Percentiles rank a stretch among this genome's conserved stretches.
These are phyloP conservation scores for Lavandula angustifolia DNA, from an alignment of 257 asterid species.

Conservation along the genomic window DNA sequence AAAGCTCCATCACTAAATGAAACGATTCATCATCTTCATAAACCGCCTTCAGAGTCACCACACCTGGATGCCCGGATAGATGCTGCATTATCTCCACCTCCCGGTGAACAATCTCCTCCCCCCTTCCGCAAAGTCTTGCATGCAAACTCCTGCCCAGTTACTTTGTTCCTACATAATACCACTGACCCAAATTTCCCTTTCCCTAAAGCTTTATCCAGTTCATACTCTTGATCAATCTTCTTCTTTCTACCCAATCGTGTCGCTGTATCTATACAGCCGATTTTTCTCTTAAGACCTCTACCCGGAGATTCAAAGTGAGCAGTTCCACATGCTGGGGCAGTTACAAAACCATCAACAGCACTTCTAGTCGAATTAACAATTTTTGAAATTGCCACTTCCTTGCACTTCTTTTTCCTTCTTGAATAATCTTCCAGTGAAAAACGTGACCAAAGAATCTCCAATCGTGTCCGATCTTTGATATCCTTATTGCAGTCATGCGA, in stretches of 20 bases:
- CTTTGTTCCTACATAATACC: constrained; percentile 59
- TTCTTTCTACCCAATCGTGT: constrained; percentile 82
- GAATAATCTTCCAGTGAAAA: constrained; percentile 70
- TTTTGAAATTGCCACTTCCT: constrained; percentile 51
- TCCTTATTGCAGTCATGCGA: constrained; percentile 34
- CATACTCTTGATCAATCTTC: constrained; percentile 78
- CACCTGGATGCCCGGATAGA: constrained; percentile 84
- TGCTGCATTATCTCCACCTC: constrained; percentile 98
- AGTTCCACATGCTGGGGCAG: constrained; percentile 79
- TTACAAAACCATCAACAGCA: constrained; percentile 62
- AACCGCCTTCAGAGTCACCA: constrained; percentile 77
- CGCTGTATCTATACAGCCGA: constrained; percentile 80
- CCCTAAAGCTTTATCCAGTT: constrained; percentile 57
- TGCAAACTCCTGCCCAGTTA: constrained; percentile 72
- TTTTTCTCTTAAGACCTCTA: constrained; percentile 87
- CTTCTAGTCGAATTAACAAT: constrained; percentile 42
- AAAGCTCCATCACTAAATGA: constrained; percentile 86
- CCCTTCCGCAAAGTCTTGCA: constrained; percentile 79
- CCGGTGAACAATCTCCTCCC: constrained; percentile 85
- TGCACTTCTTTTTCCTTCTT: constrained; percentile 74
- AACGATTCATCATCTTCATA: constrained; percentile 79
- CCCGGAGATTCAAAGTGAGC: constrained; percentile 48
- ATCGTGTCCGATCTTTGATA: constrained; percentile 36
- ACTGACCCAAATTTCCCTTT: constrained; percentile 85
- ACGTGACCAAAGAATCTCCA: constrained; percentile 54